phyloP scores from a whole-genome alignment of 208 protist genomes.

The Leptomonas pyrrhocoris region DNA sequence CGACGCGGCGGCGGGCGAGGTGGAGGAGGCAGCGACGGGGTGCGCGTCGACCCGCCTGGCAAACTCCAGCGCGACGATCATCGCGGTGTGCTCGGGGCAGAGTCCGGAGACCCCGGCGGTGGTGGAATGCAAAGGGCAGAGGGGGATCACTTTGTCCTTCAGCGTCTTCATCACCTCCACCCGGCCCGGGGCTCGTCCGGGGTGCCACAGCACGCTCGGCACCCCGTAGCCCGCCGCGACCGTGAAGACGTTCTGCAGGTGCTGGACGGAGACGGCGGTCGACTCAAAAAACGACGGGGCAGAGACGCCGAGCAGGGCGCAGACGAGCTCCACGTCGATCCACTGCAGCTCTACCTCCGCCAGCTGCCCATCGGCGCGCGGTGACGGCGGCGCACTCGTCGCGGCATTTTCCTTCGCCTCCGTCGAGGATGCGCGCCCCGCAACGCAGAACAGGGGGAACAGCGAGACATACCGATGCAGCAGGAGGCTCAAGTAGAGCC shows the following conservation, averaged over 20 bases:
- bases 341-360: conserved; percentile 63
- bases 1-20: conserved; percentile 39
- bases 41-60: conserved; percentile 60
- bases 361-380: neutral
- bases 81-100: conserved; percentile 78
- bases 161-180: conserved; percentile 47
- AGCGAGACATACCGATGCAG: conserved; percentile 69
- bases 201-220: conserved; percentile 77
- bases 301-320: conserved; percentile 59
- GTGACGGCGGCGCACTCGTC: neutral
- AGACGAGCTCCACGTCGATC: conserved; percentile 77
- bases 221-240: conserved; percentile 55
- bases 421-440: conserved; percentile 12
- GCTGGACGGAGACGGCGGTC: conserved; percentile 49
- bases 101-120: conserved; percentile 33
- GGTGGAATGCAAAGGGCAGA: conserved; percentile 21
- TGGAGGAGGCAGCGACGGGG: conserved; percentile 42
- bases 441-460: conserved; percentile 69
- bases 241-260: conserved; percentile 78
- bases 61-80: conserved; percentile 74
- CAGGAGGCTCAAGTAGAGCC: conserved; percentile 72
- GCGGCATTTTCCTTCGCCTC: neutral
- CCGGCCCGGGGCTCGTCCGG: conserved; percentile 45
- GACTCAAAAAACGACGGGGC: conserved; percentile 81
- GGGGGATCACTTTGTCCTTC: conserved; percentile 21